Base-by-base conservation (phyloP, 2,329 filamentous ascomycete species). In the Cladosporium sp. region DNA sequence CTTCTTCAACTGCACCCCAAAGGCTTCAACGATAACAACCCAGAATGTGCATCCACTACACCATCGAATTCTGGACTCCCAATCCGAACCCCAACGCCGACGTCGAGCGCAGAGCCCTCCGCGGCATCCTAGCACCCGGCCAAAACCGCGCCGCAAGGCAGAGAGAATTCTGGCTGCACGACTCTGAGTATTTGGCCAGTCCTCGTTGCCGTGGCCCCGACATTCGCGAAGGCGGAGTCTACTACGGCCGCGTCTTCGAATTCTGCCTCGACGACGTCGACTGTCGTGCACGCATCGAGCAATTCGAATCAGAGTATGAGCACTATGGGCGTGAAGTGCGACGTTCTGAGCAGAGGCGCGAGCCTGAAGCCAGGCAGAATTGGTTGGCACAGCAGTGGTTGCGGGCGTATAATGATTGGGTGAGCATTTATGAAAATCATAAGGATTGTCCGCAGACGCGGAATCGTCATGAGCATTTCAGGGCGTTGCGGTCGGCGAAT, bases 371-470 rank as follows among this genome's bases (percentile, higher is more conserved):
- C 18, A 30, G 26, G 41, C 58, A 49, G 58, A 47, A 26, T 12
- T 11, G 28, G 58, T 41, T 60, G 58, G 58, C 58, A 26, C 24
- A 47, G 58, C 34, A 18, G 3, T 60, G 58, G 58, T n/a, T 32
- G 38, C 12, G 36, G 14, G 41, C 58, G 2, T 60, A 60, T 21
- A 26, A 60, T 3, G 38, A 60, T 10, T 60, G 58, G 58, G 24
- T 60, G 4, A 44, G 34, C 26, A 24, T 26, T 28, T 60, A 60
- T 5, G 38, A 60, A 26, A 60, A 38, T 7, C 58, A 60, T 14
- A 60, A 60, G 58, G 58, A 60, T 15, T 60, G 58, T 47, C 58
- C 58, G 38, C 36, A 41, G 38, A 60, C 38, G 38, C 24, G 58
- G 58, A 47, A 60, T n/a, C 12, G 38, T 3, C 58, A 60, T 11